Base-by-base conservation (phyloP, 225 moss, liverwort and hornwort species). In the Asterella californica region DNA sequence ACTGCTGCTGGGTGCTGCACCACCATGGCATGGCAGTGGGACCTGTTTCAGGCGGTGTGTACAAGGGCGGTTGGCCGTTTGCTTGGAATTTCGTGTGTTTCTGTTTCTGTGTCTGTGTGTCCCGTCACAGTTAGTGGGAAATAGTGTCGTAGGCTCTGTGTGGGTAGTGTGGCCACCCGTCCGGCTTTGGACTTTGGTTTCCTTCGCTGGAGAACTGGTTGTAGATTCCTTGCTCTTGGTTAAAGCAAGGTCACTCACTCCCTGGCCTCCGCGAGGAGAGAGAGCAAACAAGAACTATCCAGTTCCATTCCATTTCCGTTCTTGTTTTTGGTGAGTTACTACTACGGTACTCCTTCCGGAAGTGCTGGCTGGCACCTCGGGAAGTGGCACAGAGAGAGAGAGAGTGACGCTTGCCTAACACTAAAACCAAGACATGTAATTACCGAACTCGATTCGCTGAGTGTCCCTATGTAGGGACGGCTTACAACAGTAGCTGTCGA, bases 71-170 rank as follows among this genome's bases (percentile, higher is more conserved):
- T 61, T 61, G 61, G 61, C 61, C 61, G 61, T 61, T 61, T 61
- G 24, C 61, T 61, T 74, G 73, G 73, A 74, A 74, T 74, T 74
- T 53, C 73, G 73, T 74, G 73, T 74, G 49, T 74, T 9, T 52
- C 50, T 24, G 6, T 6, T 25, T 29, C 24, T 49, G 49, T 18
- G 53, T 18, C 10, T 53, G 6, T 53, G 53, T 53, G 12, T 18
- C 18, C 15, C 53, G 15, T 53, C 53, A 12, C 53, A 53, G 53
- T 53, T 53, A 74, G 29, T 70, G 42, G 70, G n/a, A n/a, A 70
- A 38, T 45, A 70, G 21, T 70, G 42, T 1, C 4, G 12, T 67
- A 67, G 10, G 33, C 18, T 15, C 66, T 15, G 10, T 2, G 33
- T 6, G 9, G 70, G 70, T 38, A 15, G 37, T 70, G 70, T 2